Conservation (phyloP, 1,284 basidiomycete genomes). For the Phenoliferia sp. region DNA sequence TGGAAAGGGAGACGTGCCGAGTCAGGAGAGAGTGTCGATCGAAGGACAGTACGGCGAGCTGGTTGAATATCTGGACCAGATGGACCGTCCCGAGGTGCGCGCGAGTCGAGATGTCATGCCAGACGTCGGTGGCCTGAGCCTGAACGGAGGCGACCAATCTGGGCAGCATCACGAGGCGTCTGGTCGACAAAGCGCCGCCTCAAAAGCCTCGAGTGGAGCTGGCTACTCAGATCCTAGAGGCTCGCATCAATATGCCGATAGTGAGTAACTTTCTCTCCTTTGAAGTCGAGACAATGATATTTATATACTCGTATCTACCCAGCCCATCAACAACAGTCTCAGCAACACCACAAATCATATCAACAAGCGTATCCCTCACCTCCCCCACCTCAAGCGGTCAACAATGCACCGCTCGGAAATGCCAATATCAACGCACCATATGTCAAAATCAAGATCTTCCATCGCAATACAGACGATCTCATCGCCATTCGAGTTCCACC, state of each 20-base stretch:
- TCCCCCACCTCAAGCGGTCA: background rate
- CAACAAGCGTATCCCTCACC: constrained; percentile 9
- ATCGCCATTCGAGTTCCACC: constrained; percentile 97
- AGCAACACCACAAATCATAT: constrained; percentile 3
- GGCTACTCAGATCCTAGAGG: background rate
- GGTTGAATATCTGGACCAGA: constrained; percentile 36
- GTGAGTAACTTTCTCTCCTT: background rate
- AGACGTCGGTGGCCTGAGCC: constrained; percentile 2
- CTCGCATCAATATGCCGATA: constrained; percentile 1
- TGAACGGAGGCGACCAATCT: constrained; percentile 2
- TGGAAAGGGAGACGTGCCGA: constrained; percentile 9
- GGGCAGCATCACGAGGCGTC: background rate
- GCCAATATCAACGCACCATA: constrained; percentile 61
- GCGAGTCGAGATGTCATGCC: background rate
- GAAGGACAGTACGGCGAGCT: constrained; percentile 36
- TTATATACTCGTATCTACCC: no score
- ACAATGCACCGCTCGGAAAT: constrained; percentile 18
- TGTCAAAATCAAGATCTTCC: constrained; percentile 97
- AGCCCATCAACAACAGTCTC: background rate
- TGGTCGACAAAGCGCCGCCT: background rate
- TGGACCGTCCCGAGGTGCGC: constrained; percentile 16
- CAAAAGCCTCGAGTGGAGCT: background rate
- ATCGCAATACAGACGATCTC: constrained; percentile 82
- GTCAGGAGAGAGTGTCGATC: constrained; percentile 8
- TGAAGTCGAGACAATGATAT: background rate